Base-by-base conservation (phyloP, 129 eudicot genomes). In the Gnaphalium uliginosum region DNA sequence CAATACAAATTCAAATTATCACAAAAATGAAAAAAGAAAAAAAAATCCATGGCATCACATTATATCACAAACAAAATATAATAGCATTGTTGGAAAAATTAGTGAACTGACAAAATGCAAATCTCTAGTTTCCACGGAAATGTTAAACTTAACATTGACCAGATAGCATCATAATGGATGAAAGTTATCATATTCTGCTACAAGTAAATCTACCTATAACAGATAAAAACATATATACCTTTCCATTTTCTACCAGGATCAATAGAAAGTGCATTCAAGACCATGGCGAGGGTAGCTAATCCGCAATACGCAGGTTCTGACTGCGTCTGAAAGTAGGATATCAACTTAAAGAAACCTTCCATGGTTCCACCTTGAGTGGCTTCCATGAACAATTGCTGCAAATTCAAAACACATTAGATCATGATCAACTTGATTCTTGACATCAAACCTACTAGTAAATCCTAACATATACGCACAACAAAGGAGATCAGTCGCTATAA, bases 261-360 rank as follows among this genome's bases (percentile, higher is more conserved):
- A 60, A 95, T 95, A 19, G 97, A 83, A 70, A 95, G 96, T 43
- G 99, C 99, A 76, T 95, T 95, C 89, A 95, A 83, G 79, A 91
- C 99, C 97, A 91, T 95, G 26, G 99, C 83, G 58, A 95, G 92
- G 81, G 97, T 95, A 78, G 99, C 96, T 79, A 95, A 80, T 58
- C 99, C 99, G 74, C 99, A 95, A 82, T 91, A 95, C 13, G 99
- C 97, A 83, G 97, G 99, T 81, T 95, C 97, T 1, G 97, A 95
- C 76, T 95, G 99, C 46, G 99, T 95, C 84, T 94, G 99, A 68
- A 94, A 94, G 83, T 91, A 84, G 27, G 99, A 87, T 32, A 94
- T 94, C 83, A 94, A 80, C 86, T 87, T 90, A 79, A 86, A 94
- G 77, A 94, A 94, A 6, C 91, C 93, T 82, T 89, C 96, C 99